Evolutionary conservation across 2,329 filamentous ascomycete species (phyloP), one percentile per base, ranked within the genome.

Genomic region (Fusarium duplospermum): DNA sequence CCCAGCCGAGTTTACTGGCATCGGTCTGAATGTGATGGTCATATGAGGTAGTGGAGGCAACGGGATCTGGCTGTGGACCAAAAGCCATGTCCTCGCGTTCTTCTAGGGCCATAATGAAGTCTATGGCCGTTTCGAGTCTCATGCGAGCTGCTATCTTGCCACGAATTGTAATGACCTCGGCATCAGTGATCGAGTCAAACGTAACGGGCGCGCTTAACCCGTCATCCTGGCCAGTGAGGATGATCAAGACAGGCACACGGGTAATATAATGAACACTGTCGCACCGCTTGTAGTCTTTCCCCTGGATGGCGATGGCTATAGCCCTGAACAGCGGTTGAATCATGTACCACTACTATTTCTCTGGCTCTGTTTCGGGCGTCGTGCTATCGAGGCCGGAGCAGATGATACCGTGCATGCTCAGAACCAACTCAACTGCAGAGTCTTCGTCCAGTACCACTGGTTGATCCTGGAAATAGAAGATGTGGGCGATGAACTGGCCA

Each of bases 401-500:
- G 27, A 31, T 1, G 1, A 24, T 3, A 33, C 7, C 24, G n/a
- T 54, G 64, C 7, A 61, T 45, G 16, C 31, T 50, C 1, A 35
- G 10, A 4, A 13, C 16, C 5, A 67, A 8, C 6, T 67, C n/a
- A 8, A 38, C 47, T 6, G 14, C n/a, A 35, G 63, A 8, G 4
- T n/a, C 18, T 22, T 52, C 45, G 6, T 47, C 24, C 6, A 8
- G 24, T 3, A 22, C 22, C 1, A 9, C 29, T 4, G 29, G 27
- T 14, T 33, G 54, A 3, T 1, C n/a, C 1, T 2, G n/a, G 7
- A 22, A 36, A 2, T 24, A 2, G 16, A 73, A 20, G 4, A 69
- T 36, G 13, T 68, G 69, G 22, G 70, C 45, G 20, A 73, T 61
- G 29, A 72, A 72, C 31, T 70, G 65, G 3, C 57, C 14, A 18